A percentile compares a stretch with the other conserved stretches of the same genome.
These are phyloP conservation scores for Cercospora janseana DNA, from an alignment of 2,329 filamentous ascomycete genomes.

Conservation along the genomic window DNA sequence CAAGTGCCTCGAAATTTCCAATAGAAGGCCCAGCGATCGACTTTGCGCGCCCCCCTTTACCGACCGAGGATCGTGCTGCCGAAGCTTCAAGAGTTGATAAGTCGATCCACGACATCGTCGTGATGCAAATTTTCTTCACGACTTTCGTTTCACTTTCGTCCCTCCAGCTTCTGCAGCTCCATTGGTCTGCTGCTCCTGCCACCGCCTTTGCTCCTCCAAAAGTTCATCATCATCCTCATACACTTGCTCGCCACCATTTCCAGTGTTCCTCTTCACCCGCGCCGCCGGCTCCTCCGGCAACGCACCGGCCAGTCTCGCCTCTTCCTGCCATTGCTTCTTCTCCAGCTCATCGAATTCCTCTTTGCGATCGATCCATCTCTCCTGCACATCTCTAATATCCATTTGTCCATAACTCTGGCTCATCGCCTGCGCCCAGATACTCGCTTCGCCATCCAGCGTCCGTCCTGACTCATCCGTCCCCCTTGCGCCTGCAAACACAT, in stretches of 20 bases:
- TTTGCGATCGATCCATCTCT: constrained; percentile 89
- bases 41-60: too few species aligned
- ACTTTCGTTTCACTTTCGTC: neutral
- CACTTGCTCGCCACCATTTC: constrained; percentile 20
- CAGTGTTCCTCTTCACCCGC: constrained; percentile 27
- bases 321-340: constrained; percentile 69
- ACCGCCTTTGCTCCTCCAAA: constrained; percentile 33
- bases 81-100: too few species aligned
- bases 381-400: constrained; percentile 87
- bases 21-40: too few species aligned
- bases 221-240: constrained; percentile 32
- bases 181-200: constrained; percentile 29
- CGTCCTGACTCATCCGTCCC: constrained; percentile 71
- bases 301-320: constrained; percentile 52
- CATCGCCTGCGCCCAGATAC: constrained; percentile 96
- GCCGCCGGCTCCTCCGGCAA: constrained; percentile 30
- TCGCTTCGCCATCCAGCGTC: constrained; percentile 43
- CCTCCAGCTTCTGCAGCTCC: neutral
- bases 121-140: too few species aligned
- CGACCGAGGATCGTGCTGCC: too few species aligned
- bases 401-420: constrained; percentile 65
- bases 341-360: constrained; percentile 84
- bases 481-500: constrained; percentile 86
- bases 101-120: too few species aligned
- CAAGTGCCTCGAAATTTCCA: too few species aligned